Base-by-base conservation (phyloP, 108 stramenopile species). In the Nitzschia inconspicua region DNA sequence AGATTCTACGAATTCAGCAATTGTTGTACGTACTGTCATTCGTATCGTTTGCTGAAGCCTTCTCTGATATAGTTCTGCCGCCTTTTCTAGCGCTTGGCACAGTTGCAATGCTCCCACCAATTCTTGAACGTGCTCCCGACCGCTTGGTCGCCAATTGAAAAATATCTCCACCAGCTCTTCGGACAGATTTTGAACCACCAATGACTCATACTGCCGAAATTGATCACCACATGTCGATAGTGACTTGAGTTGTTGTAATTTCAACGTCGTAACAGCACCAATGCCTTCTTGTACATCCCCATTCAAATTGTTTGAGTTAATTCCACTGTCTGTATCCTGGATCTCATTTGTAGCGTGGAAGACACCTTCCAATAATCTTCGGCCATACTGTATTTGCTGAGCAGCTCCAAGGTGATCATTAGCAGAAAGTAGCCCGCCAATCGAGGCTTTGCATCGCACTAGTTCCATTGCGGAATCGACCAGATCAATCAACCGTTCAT, bases 11-110 rank as follows among this genome's bases (percentile, higher is more conserved):
- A 85, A 91, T 77, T 94, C 93, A 26, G 78, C 82, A 37, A 94
- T 87, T n/a, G 86, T 88, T 28, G 93, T 88, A 48, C 84, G 83
- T 4, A 94, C 86, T 16, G 93, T 94, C 58, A 94, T 80, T 37
- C 88, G 84, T 14, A 91, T 78, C 18, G 81, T 73, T 44, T 94
- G 86, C 19, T 80, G 71, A 6, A 94, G 56, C n/a, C 81, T 68
- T 11, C 66, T 68, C 23, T 72, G 63, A 65, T 94, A 91, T 10
- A 85, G 48, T 37, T 77, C 57, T 36, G 53, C 53, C 1, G 70
- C 60, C 40, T 65, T 66, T 11, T 30, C 27, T 44, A 80, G 46
- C 9, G 70, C 68, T 6, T 76, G 26, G 35, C 76, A 80, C 4
- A 89, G 41, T 1, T 66, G 57, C 64, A 89, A 60, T 8, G 80